Percentiles rank a stretch among this genome's conserved stretches.
Conservation (phyloP, 139 green algal genomes). For the Micromonas commoda region DNA sequence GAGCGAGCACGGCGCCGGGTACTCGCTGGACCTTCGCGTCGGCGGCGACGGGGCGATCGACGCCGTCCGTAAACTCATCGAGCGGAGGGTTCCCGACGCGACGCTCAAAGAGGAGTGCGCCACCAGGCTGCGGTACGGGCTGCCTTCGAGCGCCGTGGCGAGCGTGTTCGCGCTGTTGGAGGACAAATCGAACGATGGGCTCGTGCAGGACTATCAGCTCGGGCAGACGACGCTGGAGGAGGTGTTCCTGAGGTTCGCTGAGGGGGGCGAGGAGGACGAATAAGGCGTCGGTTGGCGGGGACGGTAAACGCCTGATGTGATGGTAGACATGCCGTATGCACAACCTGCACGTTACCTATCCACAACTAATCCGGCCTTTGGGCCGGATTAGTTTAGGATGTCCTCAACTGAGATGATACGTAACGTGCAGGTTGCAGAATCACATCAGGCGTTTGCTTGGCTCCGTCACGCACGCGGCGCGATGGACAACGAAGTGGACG, state of each 20-base stretch:
- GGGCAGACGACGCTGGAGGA: slow-evolving; percentile 43
- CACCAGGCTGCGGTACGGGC: neutral
- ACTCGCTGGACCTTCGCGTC: slow-evolving; percentile 13
- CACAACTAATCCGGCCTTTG: no score
- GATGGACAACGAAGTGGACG: no score
- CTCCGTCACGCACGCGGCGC: no score
- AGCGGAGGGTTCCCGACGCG: slow-evolving; percentile 22
- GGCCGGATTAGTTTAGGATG: no score
- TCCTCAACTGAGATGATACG: no score
- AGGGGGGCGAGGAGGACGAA: neutral
- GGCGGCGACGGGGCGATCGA: neutral
- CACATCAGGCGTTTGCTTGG: no score
- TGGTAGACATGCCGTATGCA: no score
- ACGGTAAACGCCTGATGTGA: no score
- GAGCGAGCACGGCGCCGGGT: slow-evolving; percentile 57
- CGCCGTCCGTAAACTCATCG: neutral
- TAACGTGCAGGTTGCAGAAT: no score
- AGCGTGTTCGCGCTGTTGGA: neutral
- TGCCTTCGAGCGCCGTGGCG: neutral
- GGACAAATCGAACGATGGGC: slow-evolving; percentile 16
- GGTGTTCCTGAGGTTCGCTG: slow-evolving; percentile 41
- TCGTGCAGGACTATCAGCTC: slow-evolving; percentile 37
- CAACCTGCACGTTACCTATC: no score
- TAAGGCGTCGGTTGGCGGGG: no score
- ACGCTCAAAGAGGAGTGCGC: slow-evolving; percentile 24